Percentiles rank a stretch among this genome's conserved stretches.
phyloP scores from a whole-genome alignment of 768 basidiomycete genomes.

The Podaxis sp. region DNA sequence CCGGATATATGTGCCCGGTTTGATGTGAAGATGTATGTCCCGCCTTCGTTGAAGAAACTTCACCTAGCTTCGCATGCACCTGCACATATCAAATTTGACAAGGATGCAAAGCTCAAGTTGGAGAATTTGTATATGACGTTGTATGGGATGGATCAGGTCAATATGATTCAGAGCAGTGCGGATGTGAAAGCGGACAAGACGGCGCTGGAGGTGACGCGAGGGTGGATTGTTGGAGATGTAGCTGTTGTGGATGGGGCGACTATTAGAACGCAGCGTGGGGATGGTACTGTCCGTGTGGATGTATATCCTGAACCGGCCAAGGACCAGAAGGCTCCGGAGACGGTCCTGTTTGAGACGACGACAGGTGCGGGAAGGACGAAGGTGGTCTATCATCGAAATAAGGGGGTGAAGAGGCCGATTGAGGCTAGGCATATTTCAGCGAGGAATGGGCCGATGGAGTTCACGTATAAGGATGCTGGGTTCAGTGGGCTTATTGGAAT shows the following conservation, averaged over 20 bases:
- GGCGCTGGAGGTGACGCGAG: conserved; percentile 43
- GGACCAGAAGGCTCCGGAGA: conserved; percentile 26
- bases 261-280: conserved; percentile 46
- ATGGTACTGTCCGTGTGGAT: conserved; percentile 45
- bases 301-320: conserved; percentile 35
- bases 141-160: conserved; percentile 28
- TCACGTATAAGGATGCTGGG: conserved; percentile 48
- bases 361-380: conserved; percentile 54
- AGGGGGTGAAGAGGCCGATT: conserved; percentile 42
- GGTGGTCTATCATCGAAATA: conserved; percentile 38
- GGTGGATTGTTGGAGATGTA: conserved; percentile 59
- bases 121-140: conserved; percentile 43
- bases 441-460: conserved; percentile 48
- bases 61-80: conserved; percentile 37
- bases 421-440: conserved; percentile 42
- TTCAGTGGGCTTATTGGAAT: conserved; percentile 46
- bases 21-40: conserved; percentile 48
- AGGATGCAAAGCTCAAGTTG: conserved; percentile 35
- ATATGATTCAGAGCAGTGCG: conserved; percentile 43
- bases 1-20: conserved; percentile 44
- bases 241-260: conserved; percentile 36
- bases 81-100: conserved; percentile 47
- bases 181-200: conserved; percentile 35
- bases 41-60: conserved; percentile 44
- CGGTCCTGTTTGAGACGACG: conserved; percentile 37